These are phyloP conservation scores for Apiospora phragmitis DNA, from an alignment of 2,329 filamentous ascomycete genomes.

Conservation along the genomic window DNA sequence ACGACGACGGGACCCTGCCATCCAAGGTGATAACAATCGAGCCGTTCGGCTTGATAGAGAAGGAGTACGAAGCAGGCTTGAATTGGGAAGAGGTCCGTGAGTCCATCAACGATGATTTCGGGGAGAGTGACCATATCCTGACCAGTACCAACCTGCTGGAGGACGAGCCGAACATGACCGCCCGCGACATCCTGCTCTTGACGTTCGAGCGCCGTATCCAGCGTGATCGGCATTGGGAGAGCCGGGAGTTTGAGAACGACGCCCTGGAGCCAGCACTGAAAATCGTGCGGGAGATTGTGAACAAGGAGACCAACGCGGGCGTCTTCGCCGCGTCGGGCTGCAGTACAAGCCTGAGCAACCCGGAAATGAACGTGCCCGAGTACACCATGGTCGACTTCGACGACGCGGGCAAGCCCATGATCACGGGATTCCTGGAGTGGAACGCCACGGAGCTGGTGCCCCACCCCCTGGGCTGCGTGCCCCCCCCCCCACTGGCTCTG, in stretches of 20 bases:
- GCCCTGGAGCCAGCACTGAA: not conserved
- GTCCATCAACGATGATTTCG: not conserved
- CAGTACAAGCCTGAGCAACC: not conserved
- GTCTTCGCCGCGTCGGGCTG: not conserved
- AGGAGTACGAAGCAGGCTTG: not conserved
- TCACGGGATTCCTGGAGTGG: constrained; percentile 1
- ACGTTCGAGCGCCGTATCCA: not conserved
- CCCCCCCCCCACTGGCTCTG: not conserved
- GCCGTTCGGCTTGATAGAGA: not conserved
- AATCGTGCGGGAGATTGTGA: not conserved
- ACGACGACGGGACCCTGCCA: not conserved
- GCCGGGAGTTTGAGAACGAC: not conserved
- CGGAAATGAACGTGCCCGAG: not conserved
- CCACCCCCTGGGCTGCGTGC: not conserved
- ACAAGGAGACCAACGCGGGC: not conserved
- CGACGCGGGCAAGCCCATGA: not conserved
- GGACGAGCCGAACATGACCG: not conserved
- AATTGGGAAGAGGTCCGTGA: not conserved
- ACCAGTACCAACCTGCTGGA: not conserved
- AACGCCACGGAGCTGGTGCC: not conserved
- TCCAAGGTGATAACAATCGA: not conserved
- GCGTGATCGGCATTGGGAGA: not conserved
- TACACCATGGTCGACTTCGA: constrained; percentile 8
- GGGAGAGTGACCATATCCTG: not conserved
- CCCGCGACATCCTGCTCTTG: not conserved